Evolutionary conservation across 768 basidiomycete species (phyloP), one percentile per base, ranked within the genome.

Genomic region (Lactarius deliciosus): DNA sequence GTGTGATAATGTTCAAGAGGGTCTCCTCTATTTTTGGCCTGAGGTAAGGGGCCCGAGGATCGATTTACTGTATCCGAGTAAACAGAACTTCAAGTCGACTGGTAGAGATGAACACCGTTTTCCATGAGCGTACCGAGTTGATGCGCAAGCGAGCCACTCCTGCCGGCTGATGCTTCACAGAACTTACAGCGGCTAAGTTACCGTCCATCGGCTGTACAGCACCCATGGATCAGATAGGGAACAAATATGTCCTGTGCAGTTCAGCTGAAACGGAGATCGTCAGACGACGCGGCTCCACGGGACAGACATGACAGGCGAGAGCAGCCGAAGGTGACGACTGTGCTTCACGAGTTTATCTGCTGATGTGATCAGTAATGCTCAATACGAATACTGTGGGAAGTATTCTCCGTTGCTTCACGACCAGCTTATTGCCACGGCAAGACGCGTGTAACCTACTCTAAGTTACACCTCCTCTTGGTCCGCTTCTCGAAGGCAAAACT

Each of bases 221-320:
- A 30, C n/a, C 47, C 32, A 9, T 18, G 22, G 18, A 53, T 11
- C n/a, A 25, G 20, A 40, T 56, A 57, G n/a, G 32, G 15, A 38
- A 55, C 28, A 15, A 25, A 64, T 20, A 38, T 5, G 15, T 20
- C 20, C 28, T 7, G 40, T 28, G 36, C 11, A 36, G 36, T 36
- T 43, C 36, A 15, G 9, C 2, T 18, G 10, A 8, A 47, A 56
- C 25, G 40, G 43, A 32, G 41, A n/a, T 1, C 53, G 18, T 11
- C 41, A 20, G 22, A 28, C 32, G 38, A 63, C 40, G 41, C 20
- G 47, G 38, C 36, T 57, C 61, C 57, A 32, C 61, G 61, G 65
- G 22, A 40, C 7, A 53, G 28, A 13, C 58, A 57, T 32, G n/a
- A 50, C 30, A 38, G 34, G 50, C 57, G 30, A 32, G 36, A 1